Evolutionary conservation across 148 eudicot genomes (phyloP).

Genomic region (Rhododendron molle): DNA sequence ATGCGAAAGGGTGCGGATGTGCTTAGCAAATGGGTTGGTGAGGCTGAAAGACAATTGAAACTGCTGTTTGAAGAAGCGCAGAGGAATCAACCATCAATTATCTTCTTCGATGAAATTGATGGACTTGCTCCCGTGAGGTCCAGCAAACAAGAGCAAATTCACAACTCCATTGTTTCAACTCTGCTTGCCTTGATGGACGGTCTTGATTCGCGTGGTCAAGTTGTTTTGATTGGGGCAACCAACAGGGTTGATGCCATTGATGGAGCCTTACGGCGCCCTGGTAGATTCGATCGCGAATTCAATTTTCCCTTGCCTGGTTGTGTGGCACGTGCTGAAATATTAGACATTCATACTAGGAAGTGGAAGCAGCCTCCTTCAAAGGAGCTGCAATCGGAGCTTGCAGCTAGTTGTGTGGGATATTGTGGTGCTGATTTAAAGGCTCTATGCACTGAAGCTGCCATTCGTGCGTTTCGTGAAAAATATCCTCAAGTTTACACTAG

Average conservation of each 20-base stretch:
- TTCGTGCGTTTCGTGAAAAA: slow-evolving; percentile 95
- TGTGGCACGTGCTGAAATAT: slow-evolving; percentile 94
- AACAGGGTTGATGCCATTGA: slow-evolving; percentile 97
- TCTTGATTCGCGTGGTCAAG: slow-evolving; percentile 99
- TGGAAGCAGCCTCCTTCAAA: slow-evolving; percentile 89
- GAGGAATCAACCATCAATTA: slow-evolving; percentile 94
- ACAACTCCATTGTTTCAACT: slow-evolving; percentile 97
- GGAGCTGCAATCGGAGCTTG: slow-evolving; percentile 82
- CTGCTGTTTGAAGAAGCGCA: slow-evolving; percentile 98
- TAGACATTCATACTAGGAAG: slow-evolving; percentile 94
- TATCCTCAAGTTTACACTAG: slow-evolving; percentile 99
- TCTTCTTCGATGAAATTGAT: slow-evolving; percentile 97
- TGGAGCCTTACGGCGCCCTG: slow-evolving; percentile 99
- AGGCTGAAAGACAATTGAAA: slow-evolving; percentile 94
- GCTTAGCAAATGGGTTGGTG: slow-evolving; percentile 99
- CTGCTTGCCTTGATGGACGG: slow-evolving; percentile 99
- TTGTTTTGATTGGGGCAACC: slow-evolving; percentile 97
- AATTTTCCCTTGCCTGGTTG: slow-evolving; percentile 94
- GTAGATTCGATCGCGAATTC: slow-evolving; percentile 97
- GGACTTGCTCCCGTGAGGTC: slow-evolving; percentile 99
- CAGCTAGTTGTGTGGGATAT: slow-evolving; percentile 98
- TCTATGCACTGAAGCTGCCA: slow-evolving; percentile 98
- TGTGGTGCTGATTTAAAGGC: slow-evolving; percentile 99
- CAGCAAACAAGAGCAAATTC: slow-evolving; percentile 99
- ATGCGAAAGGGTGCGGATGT: slow-evolving; percentile 99